Evolutionary conservation across 176 grass and related monocot genomes (phyloP).

Genomic region (Pontederia paniculata): DNA sequence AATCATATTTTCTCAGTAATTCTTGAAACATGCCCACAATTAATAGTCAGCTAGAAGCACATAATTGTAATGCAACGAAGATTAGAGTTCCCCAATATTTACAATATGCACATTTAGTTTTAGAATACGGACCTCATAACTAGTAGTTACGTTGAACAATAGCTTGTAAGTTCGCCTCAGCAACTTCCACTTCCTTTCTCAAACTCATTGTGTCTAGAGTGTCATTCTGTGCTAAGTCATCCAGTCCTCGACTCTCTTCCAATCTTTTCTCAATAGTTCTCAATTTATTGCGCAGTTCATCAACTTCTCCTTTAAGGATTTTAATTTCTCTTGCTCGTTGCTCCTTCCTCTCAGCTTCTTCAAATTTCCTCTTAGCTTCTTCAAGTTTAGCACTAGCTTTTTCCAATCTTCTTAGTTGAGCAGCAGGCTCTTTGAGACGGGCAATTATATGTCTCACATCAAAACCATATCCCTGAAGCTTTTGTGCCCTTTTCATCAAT

Average conservation of each 20-base stretch:
- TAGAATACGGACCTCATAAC: too few species aligned
- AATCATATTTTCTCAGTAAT: too few species aligned
- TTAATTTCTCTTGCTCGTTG: conserved; percentile 19
- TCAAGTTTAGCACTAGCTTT: conserved; percentile 34
- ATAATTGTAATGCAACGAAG: too few species aligned
- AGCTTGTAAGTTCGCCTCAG: conserved; percentile 31
- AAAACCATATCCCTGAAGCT: conserved; percentile 36
- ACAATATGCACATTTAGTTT: too few species aligned
- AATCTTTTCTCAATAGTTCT: conserved; percentile 40
- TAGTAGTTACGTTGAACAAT: conserved; percentile 1
- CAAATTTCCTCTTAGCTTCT: not conserved
- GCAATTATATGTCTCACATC: conserved; percentile 47
- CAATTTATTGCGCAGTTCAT: conserved; percentile 32
- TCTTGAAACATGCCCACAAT: too few species aligned
- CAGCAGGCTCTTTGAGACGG: conserved; percentile 45
- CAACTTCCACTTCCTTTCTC: conserved; percentile 43
- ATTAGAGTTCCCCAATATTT: too few species aligned
- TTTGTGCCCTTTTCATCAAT: conserved; percentile 28
- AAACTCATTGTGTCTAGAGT: conserved; percentile 23
- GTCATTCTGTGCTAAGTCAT: conserved; percentile 6
- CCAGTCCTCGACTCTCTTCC: conserved; percentile 24
- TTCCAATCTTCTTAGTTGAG: conserved; percentile 30
- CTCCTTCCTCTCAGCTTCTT: conserved; percentile 25
- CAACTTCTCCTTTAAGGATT: conserved; percentile 34
- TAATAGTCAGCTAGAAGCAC: too few species aligned